phyloP scores from a whole-genome alignment of 148 eudicot genomes.

The Fagopyrum esculentum region DNA sequence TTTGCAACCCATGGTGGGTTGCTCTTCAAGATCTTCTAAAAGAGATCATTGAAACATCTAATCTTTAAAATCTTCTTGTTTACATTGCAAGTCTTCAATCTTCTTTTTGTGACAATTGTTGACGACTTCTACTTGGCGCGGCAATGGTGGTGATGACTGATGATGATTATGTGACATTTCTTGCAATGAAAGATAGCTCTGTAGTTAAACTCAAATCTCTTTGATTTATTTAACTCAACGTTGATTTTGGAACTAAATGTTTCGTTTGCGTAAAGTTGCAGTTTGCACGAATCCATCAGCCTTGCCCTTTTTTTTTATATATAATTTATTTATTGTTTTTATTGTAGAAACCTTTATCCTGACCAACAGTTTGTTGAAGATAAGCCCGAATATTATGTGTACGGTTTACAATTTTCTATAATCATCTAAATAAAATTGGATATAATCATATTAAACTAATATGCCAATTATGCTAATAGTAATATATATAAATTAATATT shows the following conservation, averaged over 20 bases:
- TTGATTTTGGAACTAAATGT: conserved; percentile 1
- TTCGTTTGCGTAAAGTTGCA: background rate
- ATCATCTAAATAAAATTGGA: too few relatives aligned
- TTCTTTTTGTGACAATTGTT: background rate
- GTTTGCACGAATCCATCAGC: too few relatives aligned
- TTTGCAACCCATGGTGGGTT: conserved; percentile 88
- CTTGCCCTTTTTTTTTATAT: too few relatives aligned
- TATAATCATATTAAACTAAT: too few relatives aligned
- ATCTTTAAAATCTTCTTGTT: background rate
- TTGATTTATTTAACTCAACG: background rate
- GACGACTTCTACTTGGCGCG: background rate
- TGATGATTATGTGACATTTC: background rate
- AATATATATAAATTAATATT: too few relatives aligned
- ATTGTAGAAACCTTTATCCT: too few relatives aligned
- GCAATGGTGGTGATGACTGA: background rate
- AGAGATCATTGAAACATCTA: background rate
- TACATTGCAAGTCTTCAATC: background rate
- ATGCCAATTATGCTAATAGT: too few relatives aligned
- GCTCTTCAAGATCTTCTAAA: conserved; percentile 69
- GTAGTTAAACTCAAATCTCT: conserved; percentile 1
- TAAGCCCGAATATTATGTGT: too few relatives aligned
- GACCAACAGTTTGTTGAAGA: too few relatives aligned
- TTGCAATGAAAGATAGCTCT: background rate
- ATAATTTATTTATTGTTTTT: too few relatives aligned
- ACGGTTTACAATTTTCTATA: too few relatives aligned